Conservation (phyloP, 1,139 yeast genomes). For the Meyerozyma carpophila region DNA sequence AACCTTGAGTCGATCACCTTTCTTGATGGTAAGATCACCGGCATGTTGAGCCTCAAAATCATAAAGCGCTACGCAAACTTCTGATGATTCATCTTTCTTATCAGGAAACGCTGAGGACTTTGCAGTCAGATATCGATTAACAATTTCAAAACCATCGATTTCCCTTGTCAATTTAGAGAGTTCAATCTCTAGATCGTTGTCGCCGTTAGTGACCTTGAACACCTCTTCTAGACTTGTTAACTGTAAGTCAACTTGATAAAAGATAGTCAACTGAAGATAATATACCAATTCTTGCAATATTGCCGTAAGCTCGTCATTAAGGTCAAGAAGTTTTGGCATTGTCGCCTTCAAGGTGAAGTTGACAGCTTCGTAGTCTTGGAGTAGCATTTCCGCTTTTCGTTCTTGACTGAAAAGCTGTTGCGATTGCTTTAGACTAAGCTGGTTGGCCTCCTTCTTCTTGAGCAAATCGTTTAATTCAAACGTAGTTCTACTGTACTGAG, state of each 20-base stretch:
- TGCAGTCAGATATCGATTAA: not conserved
- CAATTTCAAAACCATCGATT: not conserved
- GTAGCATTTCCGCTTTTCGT: slow-evolving; percentile 24
- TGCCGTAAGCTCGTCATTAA: slow-evolving; percentile 20
- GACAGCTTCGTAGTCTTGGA: slow-evolving; percentile 21
- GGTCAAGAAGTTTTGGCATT: slow-evolving; percentile 31
- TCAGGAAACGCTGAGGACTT: slow-evolving; percentile 4
- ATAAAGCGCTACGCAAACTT: slow-evolving; percentile 27
- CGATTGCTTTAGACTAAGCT: slow-evolving; percentile 24
- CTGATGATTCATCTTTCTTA: not conserved
- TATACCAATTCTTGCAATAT: slow-evolving; percentile 23
- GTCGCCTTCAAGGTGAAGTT: slow-evolving; percentile 32
- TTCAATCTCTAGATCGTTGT: not conserved
- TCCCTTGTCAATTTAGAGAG: not conserved
- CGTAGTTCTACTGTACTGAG: slow-evolving; percentile 30
- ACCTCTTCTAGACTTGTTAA: not conserved
- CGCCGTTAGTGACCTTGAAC: not conserved
- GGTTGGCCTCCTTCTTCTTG: slow-evolving; percentile 17
- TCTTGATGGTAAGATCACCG: slow-evolving; percentile 46
- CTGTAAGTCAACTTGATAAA: slow-evolving; percentile 18
- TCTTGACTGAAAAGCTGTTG: slow-evolving; percentile 26
- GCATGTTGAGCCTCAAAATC: slow-evolving; percentile 23
- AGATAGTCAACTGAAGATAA: slow-evolving; percentile 24
- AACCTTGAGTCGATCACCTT: slow-evolving; percentile 46
- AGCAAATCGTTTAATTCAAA: slow-evolving; percentile 21